phyloP scores from a whole-genome alignment of 805 yeast genomes.

The Wickerhamiella sergipiensis region DNA sequence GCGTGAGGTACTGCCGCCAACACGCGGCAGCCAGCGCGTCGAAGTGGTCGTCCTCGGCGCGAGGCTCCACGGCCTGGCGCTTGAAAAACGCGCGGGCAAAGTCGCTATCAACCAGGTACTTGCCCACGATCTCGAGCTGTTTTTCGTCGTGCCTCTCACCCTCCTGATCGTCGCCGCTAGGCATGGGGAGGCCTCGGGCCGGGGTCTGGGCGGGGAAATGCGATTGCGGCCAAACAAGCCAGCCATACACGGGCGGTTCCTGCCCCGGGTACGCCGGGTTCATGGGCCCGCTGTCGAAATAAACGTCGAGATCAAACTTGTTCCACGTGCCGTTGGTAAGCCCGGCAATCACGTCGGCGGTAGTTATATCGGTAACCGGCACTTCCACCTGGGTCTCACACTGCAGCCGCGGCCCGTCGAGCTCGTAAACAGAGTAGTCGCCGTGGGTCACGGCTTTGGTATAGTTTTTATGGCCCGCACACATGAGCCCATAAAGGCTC shows the following conservation, averaged over 20 bases:
- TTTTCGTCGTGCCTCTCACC: too few relatives aligned
- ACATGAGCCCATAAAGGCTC: slow-evolving; percentile 46
- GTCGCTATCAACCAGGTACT: not conserved
- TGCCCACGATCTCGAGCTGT: not conserved
- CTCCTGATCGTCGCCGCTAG: too few relatives aligned
- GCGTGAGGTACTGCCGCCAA: slow-evolving; percentile 34
- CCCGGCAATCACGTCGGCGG: not conserved
- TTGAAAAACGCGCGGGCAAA: slow-evolving; percentile 24
- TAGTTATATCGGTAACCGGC: not conserved
- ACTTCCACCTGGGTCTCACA: not conserved
- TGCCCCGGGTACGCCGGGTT: not conserved
- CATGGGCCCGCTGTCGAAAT: not conserved
- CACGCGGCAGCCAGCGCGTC: slow-evolving; percentile 52
- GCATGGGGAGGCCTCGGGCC: too few relatives aligned
- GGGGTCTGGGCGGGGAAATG: not conserved
- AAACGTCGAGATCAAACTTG: not conserved
- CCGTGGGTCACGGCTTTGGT: slow-evolving; percentile 35
- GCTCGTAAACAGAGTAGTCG: slow-evolving; percentile 26
- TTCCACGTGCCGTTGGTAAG: not conserved
- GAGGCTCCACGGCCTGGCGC: slow-evolving; percentile 45
- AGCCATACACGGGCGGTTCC: slow-evolving; percentile 33
- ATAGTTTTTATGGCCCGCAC: slow-evolving; percentile 35
- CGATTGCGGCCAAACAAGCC: slow-evolving; percentile 59
- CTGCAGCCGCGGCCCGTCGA: slow-evolving; percentile 3
- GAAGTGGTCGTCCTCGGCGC: slow-evolving; percentile 43